These are phyloP conservation scores for Delphinella strobiligena DNA, from an alignment of 2,329 filamentous ascomycete species.

Conservation along the genomic window DNA sequence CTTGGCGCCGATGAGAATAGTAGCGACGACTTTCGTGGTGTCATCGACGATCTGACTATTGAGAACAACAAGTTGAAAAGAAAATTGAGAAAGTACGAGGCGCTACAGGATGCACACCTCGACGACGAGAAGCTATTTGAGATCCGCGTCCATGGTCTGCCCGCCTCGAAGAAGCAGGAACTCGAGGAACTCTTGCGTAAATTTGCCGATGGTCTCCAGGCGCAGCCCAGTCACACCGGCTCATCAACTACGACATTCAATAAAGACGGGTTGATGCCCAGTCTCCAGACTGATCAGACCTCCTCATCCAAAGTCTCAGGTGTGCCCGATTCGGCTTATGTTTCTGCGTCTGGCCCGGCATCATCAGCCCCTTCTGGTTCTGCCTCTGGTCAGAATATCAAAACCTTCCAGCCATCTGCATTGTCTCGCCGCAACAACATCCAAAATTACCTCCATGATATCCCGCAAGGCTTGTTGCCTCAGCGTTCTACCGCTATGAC, in stretches of 20 bases:
- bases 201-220: constrained; percentile 54
- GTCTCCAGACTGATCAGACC: constrained; percentile 43
- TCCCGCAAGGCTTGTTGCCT: constrained; percentile 57
- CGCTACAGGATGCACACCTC: constrained; percentile 52
- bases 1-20: constrained; percentile 41
- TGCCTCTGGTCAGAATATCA: constrained; percentile 11
- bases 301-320: constrained; percentile 42
- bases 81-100: constrained; percentile 59
- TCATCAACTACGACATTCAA: constrained; percentile 19
- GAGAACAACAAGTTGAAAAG: constrained; percentile 71
- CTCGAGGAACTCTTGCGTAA: constrained; percentile 61
- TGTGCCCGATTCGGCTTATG: constrained; percentile 45
- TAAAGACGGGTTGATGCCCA: too few relatives aligned
- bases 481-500: constrained; percentile 46
- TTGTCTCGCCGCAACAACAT: constrained; percentile 44
- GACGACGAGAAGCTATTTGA: constrained; percentile 72
- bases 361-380: constrained; percentile 25
- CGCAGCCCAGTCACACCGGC: constrained; percentile 28
- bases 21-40: constrained; percentile 63
- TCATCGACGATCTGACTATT: constrained; percentile 78
- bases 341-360: constrained; percentile 31
- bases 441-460: constrained; percentile 58
- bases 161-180: constrained; percentile 61
- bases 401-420: constrained; percentile 14
- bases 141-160: constrained; percentile 63